A percentile compares a stretch with the other conserved stretches of the same genome.
phyloP scores from a whole-genome alignment of 208 protist genomes.

The Trypanosoma conorhini region DNA sequence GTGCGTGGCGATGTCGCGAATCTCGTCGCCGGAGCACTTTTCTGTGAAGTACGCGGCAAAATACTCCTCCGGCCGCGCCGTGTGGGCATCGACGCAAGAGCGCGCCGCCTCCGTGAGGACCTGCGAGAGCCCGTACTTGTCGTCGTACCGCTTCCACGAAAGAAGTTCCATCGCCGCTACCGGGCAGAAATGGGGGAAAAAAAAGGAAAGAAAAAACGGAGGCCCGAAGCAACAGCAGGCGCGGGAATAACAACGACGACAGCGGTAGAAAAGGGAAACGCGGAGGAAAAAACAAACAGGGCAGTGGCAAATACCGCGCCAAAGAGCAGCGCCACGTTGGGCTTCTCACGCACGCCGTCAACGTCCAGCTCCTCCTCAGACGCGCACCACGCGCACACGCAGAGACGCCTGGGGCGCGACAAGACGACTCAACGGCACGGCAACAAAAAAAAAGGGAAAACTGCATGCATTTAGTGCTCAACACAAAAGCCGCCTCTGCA shows the following conservation, averaged over 20 bases:
- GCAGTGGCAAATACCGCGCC: not conserved
- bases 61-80: conserved; percentile 55
- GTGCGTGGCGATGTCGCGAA: conserved; percentile 8
- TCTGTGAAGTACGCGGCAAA: conserved; percentile 69
- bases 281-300: not conserved
- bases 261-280: not conserved
- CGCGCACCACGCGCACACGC: not conserved
- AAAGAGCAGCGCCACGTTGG: not conserved
- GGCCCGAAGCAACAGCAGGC: not conserved
- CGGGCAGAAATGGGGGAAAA: not conserved
- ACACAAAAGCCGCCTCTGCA: conserved; percentile 25
- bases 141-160: conserved; percentile 82
- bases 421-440: conserved; percentile 2
- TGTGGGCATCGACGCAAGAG: conserved; percentile 64
- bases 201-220: conserved; percentile 8
- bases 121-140: conserved; percentile 60
- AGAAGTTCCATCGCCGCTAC: conserved; percentile 30
- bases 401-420: not conserved
- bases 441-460: conserved; percentile 8
- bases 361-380: not conserved
- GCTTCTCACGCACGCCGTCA: not conserved
- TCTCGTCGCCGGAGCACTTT: conserved; percentile 28
- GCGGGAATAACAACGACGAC: conserved; percentile 4
- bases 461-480: not conserved
- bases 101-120: conserved; percentile 76